Conservation (phyloP, 805 yeast species). For the Pichia thaimueangensis region DNA sequence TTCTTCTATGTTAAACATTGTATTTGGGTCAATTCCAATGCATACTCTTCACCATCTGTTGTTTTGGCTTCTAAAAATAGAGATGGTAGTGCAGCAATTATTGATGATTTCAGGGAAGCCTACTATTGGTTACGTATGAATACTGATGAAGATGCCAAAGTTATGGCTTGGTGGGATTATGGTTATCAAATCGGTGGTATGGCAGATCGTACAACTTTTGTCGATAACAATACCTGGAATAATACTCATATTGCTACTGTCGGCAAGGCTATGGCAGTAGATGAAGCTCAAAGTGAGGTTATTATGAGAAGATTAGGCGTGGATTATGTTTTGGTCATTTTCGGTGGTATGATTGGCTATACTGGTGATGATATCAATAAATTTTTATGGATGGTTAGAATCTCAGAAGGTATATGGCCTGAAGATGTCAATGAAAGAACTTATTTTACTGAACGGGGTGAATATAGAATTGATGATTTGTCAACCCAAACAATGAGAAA, state of each 20-base stretch:
- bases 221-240: conserved; percentile 98
- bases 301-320: conserved; percentile 88
- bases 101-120: conserved; percentile 98
- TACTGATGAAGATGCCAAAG: conserved; percentile 91
- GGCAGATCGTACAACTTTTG: conserved; percentile 98
- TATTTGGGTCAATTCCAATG: conserved; percentile 94
- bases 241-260: conserved; percentile 99
- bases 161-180: conserved; percentile 99
- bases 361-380: conserved; percentile 96
- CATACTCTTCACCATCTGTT: conserved; percentile 96
- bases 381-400: conserved; percentile 97
- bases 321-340: conserved; percentile 86
- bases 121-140: conserved; percentile 98
- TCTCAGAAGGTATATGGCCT: conserved; percentile 99
- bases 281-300: conserved; percentile 83
- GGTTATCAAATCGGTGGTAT: conserved; percentile 99
- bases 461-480: conserved; percentile 74
- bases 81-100: conserved; percentile 78
- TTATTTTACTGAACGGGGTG: conserved; percentile 80
- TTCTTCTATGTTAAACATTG: conserved; percentile 84
- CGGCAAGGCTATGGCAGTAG: conserved; percentile 93
- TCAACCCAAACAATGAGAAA: conserved; percentile 85
- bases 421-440: conserved; percentile 88
- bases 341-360: conserved; percentile 91
- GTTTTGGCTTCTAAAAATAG: conserved; percentile 78